Percentiles rank a stretch among this genome's conserved stretches.
Conservation (phyloP, 2,329 filamentous ascomycete species). For the Zarea fungicola region DNA sequence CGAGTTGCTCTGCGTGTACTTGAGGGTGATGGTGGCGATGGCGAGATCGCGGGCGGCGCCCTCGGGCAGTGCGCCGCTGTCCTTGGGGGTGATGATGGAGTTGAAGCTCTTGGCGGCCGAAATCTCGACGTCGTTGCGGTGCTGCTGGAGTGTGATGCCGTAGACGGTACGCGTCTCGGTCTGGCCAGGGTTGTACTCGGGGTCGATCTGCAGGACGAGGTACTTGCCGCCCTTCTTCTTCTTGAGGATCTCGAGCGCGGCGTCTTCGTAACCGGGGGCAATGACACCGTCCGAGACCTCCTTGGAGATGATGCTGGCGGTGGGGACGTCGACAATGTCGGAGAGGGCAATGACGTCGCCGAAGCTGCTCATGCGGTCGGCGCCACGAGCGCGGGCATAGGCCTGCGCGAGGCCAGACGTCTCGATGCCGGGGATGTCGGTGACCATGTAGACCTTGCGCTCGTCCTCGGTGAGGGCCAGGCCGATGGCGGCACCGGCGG, state of each 20-base stretch:
- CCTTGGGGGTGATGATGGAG: conserved; percentile 81
- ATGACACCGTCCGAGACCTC: conserved; percentile 98
- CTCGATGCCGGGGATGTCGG: conserved; percentile 87
- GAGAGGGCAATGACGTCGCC: conserved; percentile 94
- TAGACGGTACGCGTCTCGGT: conserved; percentile 85
- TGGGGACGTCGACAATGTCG: conserved; percentile 83
- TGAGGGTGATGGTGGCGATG: conserved; percentile 92
- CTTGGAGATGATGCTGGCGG: conserved; percentile 94
- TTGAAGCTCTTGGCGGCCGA: conserved; percentile 67
- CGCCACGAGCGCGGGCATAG: conserved; percentile 90
- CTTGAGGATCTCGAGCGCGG: conserved; percentile 82
- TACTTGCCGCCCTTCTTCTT: conserved; percentile 99
- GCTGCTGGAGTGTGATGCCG: conserved; percentile 81
- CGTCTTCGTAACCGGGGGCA: conserved; percentile 78
- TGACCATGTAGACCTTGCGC: conserved; percentile 97
- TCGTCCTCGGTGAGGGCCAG: conserved; percentile 80
- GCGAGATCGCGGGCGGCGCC: conserved; percentile 83
- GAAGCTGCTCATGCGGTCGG: conserved; percentile 98
- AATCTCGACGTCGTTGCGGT: conserved; percentile 88
- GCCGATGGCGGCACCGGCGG: conserved; percentile 91
- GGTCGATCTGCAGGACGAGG: conserved; percentile 91
- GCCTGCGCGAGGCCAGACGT: conserved; percentile 83
- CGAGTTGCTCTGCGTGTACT: conserved; percentile 98
- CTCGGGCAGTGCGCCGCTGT: conserved; percentile 66
- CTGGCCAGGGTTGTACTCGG: conserved; percentile 73